Base-by-base conservation (phyloP, 2,329 filamentous ascomycete genomes). In the Fusarium sp. region DNA sequence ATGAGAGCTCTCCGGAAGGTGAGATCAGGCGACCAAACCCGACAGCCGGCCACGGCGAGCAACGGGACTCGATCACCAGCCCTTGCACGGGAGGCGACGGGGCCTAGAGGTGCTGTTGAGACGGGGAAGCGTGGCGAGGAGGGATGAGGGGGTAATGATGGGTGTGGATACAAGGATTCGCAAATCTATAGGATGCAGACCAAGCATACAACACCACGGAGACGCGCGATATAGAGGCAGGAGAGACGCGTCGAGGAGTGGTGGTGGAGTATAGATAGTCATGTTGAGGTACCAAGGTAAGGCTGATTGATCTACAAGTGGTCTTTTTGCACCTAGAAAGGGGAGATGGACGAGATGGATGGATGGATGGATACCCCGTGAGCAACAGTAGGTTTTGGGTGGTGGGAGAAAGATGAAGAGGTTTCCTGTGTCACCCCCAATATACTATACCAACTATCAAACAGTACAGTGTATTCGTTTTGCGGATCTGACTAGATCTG, bases 1-100 rank as follows among this genome's bases (percentile, higher is more conserved):
- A 85, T 84, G 77, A 83, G 94, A 63, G 93, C 93, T 9, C 75
- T 97, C 66, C 84, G 92, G 63, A 87, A 82, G 65, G 75, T 90
- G 36, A 78, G 75, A 59, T 49, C 59, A 45, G 63, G 46, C 36
- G 54, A 37, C 53, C 51, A 55, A 14, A 57, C 25, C 37, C 48
- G 32, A 48, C 50, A 47, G 50, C 49, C 13, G 59, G 42, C 46
- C 15, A 42, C 15, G 38, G 45, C 50, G 23, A 50, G 56, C 47
- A 64, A 68, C 41, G 63, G 66, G 29, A 56, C 44, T 13, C 61
- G 38, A 37, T 57, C 53, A 43, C 37, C 61, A 49, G 53, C 21
- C 23, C 44, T 62, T 35, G 33, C 46, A 19, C 46, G 57, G 39
- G 57, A 67, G 27, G 48, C 54, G 52, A 57, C 49, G 23, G 58